A percentile compares a stretch with the other conserved stretches of the same genome.
Evolutionary conservation across 164 flowering plant genomes (phyloP).

Genomic region (Aristolochia contorta): DNA sequence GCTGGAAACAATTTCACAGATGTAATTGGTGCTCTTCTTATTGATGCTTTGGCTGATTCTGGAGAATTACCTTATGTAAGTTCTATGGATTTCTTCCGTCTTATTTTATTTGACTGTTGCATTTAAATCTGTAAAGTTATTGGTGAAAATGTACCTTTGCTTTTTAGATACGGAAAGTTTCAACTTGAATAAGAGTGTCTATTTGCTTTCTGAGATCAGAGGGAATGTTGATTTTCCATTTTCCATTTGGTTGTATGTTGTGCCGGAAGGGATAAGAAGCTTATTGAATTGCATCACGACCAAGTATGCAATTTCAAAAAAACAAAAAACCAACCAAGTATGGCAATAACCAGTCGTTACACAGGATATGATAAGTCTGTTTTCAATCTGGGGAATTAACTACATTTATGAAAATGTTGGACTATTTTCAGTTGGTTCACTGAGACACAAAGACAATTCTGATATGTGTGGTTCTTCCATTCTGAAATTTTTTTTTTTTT

Average conservation of each 20-base stretch:
- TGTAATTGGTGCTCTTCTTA: conserved; percentile 32
- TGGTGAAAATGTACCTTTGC: conserved; percentile 43
- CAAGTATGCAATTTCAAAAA: too few relatives aligned
- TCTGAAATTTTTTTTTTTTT: not conserved
- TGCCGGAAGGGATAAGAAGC: conserved; percentile 73
- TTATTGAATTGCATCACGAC: conserved; percentile 72
- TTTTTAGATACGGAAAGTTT: not conserved
- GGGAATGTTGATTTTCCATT: conserved; percentile 23
- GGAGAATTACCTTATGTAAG: conserved; percentile 70
- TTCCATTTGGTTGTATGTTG: conserved; percentile 84
- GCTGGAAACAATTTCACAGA: conserved; percentile 32
- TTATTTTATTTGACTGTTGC: conserved; percentile 31
- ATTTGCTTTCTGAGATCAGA: not conserved
- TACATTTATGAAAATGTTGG: not conserved
- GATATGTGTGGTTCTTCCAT: not conserved
- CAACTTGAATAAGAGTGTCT: not conserved
- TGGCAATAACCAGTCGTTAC: conserved; percentile 60
- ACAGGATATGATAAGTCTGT: conserved; percentile 72
- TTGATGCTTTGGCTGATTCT: conserved; percentile 62
- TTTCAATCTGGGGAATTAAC: not conserved
- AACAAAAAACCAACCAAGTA: too few relatives aligned
- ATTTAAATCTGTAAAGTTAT: conserved; percentile 41
- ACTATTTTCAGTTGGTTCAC: not conserved
- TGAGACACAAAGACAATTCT: not conserved
- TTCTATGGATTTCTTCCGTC: not conserved